Percentiles rank a stretch among this genome's conserved stretches.
phyloP scores from a whole-genome alignment of 192 early-diverging fungal genomes.

The Coemansia aciculifera region DNA sequence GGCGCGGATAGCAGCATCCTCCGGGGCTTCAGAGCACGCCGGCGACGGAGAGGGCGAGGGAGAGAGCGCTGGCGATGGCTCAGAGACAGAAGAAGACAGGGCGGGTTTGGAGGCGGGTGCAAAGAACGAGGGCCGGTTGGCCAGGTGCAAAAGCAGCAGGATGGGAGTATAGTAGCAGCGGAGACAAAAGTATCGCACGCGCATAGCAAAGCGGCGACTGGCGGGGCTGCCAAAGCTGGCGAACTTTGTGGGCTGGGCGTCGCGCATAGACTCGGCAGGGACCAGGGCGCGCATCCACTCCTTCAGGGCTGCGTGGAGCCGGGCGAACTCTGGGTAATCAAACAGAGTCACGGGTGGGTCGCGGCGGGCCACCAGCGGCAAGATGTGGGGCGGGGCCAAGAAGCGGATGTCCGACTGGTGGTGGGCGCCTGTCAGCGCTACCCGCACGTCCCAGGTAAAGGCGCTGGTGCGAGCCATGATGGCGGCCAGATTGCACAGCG shows the following conservation, averaged over 20 bases:
- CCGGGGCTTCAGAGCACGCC: conserved; percentile 16
- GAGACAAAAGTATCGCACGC: conserved; percentile 46
- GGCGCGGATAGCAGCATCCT: conserved; percentile 39
- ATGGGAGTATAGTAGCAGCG: conserved; percentile 40
- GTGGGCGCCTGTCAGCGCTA: conserved; percentile 13
- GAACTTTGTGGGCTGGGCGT: conserved; percentile 12
- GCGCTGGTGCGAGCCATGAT: conserved; percentile 38
- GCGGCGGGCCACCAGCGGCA: not conserved
- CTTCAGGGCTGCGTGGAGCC: conserved; percentile 21
- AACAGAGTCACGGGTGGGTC: conserved; percentile 21
- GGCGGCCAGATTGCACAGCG: conserved; percentile 34
- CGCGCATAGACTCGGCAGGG: conserved; percentile 28
- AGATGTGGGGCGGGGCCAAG: conserved; percentile 5
- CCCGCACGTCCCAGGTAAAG: conserved; percentile 43
- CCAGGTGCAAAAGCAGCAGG: conserved; percentile 33
- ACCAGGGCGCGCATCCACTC: conserved; percentile 32
- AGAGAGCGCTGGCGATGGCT: not conserved
- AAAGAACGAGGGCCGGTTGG: conserved; percentile 51
- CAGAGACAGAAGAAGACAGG: conserved; percentile 27
- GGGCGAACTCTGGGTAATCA: conserved; percentile 36
- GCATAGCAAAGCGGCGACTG: conserved; percentile 43
- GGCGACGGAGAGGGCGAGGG: conserved; percentile 11
- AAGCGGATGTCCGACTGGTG: conserved; percentile 23
- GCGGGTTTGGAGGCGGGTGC: not conserved
- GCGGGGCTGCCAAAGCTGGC: conserved; percentile 25